These are phyloP conservation scores for Podospora didyma DNA, from an alignment of 495 filamentous ascomycete genomes.

Conservation along the genomic window DNA sequence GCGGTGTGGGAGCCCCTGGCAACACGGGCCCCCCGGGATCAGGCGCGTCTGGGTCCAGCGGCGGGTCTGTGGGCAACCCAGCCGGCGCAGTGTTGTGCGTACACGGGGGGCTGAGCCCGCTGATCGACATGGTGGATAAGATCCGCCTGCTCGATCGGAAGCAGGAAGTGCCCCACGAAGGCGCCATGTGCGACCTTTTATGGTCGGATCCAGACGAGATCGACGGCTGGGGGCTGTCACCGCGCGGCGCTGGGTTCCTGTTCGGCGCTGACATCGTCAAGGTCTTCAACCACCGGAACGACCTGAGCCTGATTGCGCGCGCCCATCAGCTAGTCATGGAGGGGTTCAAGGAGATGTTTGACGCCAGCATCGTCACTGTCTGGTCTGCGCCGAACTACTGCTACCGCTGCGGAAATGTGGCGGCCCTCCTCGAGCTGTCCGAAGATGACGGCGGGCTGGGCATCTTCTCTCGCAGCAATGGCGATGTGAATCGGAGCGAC, in stretches of 20 bases:
- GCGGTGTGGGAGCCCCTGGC: slow-evolving; percentile 18
- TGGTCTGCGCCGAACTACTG: slow-evolving; percentile 99
- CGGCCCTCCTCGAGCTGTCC: slow-evolving; percentile 86
- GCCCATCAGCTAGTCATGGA: slow-evolving; percentile 99
- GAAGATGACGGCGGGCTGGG: slow-evolving; percentile 80
- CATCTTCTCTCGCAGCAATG: slow-evolving; percentile 72
- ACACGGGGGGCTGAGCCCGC: slow-evolving; percentile 85
- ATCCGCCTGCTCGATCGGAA: slow-evolving; percentile 94
- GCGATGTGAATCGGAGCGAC: slow-evolving; percentile 61
- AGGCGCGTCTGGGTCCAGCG: slow-evolving; percentile 62
- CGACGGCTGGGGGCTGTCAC: slow-evolving; percentile 94
- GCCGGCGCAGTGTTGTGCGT: slow-evolving; percentile 91
- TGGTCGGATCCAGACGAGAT: slow-evolving; percentile 99
- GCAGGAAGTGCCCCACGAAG: slow-evolving; percentile 97
- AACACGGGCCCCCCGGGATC: slow-evolving; percentile 74
- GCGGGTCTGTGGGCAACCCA: slow-evolving; percentile 59
- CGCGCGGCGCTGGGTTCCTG: slow-evolving; percentile 91
- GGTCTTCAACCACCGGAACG: slow-evolving; percentile 89
- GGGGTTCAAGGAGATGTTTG: slow-evolving; percentile 99
- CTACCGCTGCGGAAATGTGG: slow-evolving; percentile 96
- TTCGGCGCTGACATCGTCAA: slow-evolving; percentile 97
- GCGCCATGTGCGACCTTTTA: slow-evolving; percentile 96
- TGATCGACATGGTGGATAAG: slow-evolving; percentile 93
- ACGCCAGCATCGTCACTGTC: slow-evolving; percentile 89
- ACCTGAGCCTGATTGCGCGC: slow-evolving; percentile 84